A percentile compares a stretch with the other conserved stretches of the same genome.
phyloP scores from a whole-genome alignment of 176 grass and related monocot species.

The Triticum aestivum region DNA sequence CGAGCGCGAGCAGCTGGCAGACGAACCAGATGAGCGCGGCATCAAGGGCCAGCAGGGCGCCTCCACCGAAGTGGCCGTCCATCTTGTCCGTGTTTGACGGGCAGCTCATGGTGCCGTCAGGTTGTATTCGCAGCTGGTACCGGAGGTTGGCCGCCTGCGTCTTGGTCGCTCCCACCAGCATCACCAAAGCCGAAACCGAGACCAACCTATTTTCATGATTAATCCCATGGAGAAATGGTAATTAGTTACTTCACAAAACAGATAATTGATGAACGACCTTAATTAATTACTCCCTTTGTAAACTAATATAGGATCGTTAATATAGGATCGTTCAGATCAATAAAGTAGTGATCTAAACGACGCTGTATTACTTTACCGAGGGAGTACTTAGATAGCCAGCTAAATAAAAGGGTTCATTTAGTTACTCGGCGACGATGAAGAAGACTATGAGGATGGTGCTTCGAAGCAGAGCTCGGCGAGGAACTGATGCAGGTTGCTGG shows the following conservation, averaged over 20 bases:
- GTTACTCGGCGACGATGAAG: conserved; percentile 54
- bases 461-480: conserved; percentile 29
- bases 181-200: conserved; percentile 31
- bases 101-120: conserved; percentile 30
- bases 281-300: no score
- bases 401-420: background rate
- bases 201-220: background rate
- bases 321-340: no score
- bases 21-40: conserved; percentile 67
- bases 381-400: no score
- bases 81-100: conserved; percentile 33
- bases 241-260: no score
- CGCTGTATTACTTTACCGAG: no score
- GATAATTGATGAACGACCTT: no score
- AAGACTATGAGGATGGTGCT: conserved; percentile 38
- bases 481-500: conserved; percentile 14
- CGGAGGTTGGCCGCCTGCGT: conserved; percentile 38
- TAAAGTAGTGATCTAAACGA: no score
- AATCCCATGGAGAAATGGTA: background rate
- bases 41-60: conserved; percentile 53
- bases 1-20: conserved; percentile 50
- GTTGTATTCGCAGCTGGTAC: background rate
- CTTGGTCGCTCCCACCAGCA: conserved; percentile 44
- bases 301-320: no score
- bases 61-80: conserved; percentile 51